A percentile compares a stretch with the other conserved stretches of the same genome.
Conservation (phyloP, 2,329 filamentous ascomycete genomes). For the Ambrosiella beaveri region DNA sequence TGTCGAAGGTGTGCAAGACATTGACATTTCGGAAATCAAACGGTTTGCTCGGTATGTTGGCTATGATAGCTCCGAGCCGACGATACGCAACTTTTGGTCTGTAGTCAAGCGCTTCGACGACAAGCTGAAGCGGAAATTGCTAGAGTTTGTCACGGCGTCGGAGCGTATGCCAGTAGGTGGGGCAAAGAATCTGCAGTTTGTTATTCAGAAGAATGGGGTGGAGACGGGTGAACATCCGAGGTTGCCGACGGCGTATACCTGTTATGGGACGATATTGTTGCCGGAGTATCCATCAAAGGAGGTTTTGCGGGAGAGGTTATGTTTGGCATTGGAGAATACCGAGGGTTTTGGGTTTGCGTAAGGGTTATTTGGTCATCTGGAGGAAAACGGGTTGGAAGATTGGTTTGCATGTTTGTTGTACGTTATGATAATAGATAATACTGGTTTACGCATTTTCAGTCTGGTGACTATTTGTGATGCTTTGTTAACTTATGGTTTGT, state of each 20-base stretch:
- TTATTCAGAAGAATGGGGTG: constrained; percentile 60
- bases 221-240: constrained; percentile 35
- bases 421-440: background rate
- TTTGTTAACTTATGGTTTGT: background rate
- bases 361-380: constrained; percentile 6
- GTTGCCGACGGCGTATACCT: constrained; percentile 79
- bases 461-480: no score
- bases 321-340: constrained; percentile 74
- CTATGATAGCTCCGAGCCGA: constrained; percentile 51
- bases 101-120: constrained; percentile 53
- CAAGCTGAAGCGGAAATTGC: constrained; percentile 53
- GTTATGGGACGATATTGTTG: constrained; percentile 73
- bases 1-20: constrained; percentile 67
- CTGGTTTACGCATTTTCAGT: background rate
- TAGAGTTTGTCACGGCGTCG: constrained; percentile 91
- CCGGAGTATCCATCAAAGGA: constrained; percentile 63
- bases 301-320: constrained; percentile 55
- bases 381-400: background rate
- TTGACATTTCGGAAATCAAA: constrained; percentile 59
- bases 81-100: constrained; percentile 69
- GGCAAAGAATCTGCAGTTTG: constrained; percentile 64
- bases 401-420: background rate
- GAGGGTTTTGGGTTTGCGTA: constrained; percentile 76
- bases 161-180: constrained; percentile 82
- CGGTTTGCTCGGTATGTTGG: constrained; percentile 63